phyloP scores from a whole-genome alignment of 2,329 filamentous ascomycete genomes.

The Tricladium varicosporioides region DNA sequence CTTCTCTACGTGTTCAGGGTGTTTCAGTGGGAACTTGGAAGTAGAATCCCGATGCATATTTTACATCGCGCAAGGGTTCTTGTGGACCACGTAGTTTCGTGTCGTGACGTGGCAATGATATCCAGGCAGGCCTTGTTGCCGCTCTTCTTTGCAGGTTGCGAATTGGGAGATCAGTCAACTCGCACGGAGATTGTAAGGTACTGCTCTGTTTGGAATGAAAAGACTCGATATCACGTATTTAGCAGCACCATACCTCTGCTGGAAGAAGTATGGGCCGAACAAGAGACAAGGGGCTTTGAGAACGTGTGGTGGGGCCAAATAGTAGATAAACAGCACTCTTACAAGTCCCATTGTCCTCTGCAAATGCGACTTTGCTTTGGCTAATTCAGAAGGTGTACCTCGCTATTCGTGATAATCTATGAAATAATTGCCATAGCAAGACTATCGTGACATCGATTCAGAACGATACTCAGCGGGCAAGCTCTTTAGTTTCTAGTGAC shows the following conservation, averaged over 20 bases:
- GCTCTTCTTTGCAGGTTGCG: conserved; percentile 10
- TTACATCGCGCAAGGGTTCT: conserved; percentile 1
- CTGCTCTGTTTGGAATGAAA: conserved; percentile 5
- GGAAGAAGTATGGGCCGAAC: conserved; percentile 10
- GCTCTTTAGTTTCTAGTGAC: too few species aligned
- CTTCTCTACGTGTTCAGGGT: conserved; percentile 6
- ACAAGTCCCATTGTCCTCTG: background rate
- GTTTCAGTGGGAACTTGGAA: conserved; percentile 2
- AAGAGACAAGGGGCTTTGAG: conserved; percentile 2
- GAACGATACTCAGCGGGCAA: too few species aligned
- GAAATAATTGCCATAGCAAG: too few species aligned
- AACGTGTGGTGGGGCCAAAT: conserved; percentile 10
- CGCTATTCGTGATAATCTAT: too few species aligned
- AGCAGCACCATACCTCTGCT: conserved; percentile 1
- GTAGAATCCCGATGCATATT: background rate
- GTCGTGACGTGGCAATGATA: conserved; percentile 2
- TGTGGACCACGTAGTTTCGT: conserved; percentile 5
- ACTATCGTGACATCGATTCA: too few species aligned
- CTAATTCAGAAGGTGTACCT: background rate
- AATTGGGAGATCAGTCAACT: conserved; percentile 2
- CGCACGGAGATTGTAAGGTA: conserved; percentile 5
- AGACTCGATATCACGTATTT: conserved; percentile 7
- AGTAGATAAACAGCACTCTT: conserved; percentile 6
- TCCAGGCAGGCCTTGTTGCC: conserved; percentile 5
- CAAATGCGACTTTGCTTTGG: conserved; percentile 8